phyloP scores from a whole-genome alignment of 495 filamentous ascomycete species.

The Aspergillus nanangensis region DNA sequence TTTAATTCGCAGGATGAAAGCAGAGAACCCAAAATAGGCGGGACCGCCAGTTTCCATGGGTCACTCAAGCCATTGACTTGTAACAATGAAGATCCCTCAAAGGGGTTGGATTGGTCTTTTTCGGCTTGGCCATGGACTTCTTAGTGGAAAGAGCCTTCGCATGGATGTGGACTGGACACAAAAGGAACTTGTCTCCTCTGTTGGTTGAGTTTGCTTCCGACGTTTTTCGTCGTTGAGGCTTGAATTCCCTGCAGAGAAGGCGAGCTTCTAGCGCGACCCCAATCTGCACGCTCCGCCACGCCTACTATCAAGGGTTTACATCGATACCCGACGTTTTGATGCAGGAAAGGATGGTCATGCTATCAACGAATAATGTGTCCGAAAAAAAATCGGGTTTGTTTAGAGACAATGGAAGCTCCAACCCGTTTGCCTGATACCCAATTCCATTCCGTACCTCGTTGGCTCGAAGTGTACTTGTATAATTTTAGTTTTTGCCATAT shows the following conservation, averaged over 20 bases:
- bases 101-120: conserved; percentile 41
- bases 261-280: too few species aligned
- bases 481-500: too few species aligned
- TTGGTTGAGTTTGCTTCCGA: conserved; percentile 39
- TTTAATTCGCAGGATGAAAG: background rate
- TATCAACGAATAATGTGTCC: too few species aligned
- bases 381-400: too few species aligned
- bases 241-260: conserved; percentile 31
- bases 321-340: background rate
- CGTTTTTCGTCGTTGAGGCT: conserved; percentile 26
- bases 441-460: too few species aligned
- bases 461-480: too few species aligned
- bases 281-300: background rate
- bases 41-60: conserved; percentile 32
- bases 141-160: conserved; percentile 18
- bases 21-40: conserved; percentile 6
- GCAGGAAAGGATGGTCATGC: background rate
- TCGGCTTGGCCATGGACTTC: conserved; percentile 34
- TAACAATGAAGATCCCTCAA: conserved; percentile 40
- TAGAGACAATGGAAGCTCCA: background rate
- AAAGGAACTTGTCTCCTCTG: conserved; percentile 1
- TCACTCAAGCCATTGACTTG: conserved; percentile 36
- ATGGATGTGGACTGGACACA: background rate
- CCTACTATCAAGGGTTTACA: background rate
- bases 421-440: background rate